Base-by-base conservation (phyloP, 2,329 filamentous ascomycete species). In the Fusarium transvaalense region DNA sequence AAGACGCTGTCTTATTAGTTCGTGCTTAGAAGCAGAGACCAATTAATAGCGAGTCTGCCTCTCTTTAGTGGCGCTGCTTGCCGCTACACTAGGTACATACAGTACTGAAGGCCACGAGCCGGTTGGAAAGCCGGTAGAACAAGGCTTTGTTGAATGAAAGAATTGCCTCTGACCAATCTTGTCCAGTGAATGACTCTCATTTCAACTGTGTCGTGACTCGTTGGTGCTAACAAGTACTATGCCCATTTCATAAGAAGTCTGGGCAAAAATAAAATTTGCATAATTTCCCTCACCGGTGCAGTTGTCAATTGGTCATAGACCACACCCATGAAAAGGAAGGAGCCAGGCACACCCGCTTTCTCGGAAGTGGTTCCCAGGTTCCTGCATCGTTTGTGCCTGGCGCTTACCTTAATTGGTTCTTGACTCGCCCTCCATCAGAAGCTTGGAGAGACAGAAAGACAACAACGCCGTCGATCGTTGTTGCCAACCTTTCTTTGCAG, bases 191-290 rank as follows among this genome's bases (percentile, higher is more conserved):
- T 32, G 47, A 31, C 32, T 47, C 61, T 61, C 51, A 51, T 32
- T 17, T 56, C 43, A 50, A 45, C 23, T 17, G 29, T 38, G 29
- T 55, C 41, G 46, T 52, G 56, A 55, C 63, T 59, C 43, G 39
- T 35, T 48, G 27, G 27, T 38, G 17, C 13, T 45, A n/a, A 10
- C 8, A 31, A 45, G 25, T 14, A 17, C 46, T 48, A 29, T 48
- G 17, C 46, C 41, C 32, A 35, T 52, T 53, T 66, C 59, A 66
- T 55, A 63, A 68, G 45, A 50, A 69, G 47, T 14, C 14, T 25
- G 57, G 52, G 21, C 39, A 52, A 56, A 63, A 64, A 60, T 72
- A 73, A 76, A 66, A 76, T 76, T 76, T 76, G 73, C 66, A 74
- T 63, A 75, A 76, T 75, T 66, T 76, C 73, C 68, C 51, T 51